Evolutionary conservation across 164 flowering plant genomes (phyloP), one percentile per base, ranked within the genome.

Genomic region (Hamamelis virginiana): DNA sequence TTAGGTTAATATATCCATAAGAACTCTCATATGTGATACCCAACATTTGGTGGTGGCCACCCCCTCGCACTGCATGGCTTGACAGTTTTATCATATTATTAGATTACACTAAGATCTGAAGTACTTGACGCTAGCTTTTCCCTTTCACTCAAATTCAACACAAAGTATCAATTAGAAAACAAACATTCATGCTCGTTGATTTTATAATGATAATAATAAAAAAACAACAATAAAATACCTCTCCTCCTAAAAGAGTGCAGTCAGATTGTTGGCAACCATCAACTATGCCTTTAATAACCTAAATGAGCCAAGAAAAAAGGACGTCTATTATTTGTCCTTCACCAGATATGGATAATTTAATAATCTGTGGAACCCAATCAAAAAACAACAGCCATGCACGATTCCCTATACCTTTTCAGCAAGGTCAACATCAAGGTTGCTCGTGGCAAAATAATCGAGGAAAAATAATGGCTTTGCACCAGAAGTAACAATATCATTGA

Each of bases 381-480:
- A 9, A 66, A 53, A 8, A 66, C 12, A 38, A 38, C 27, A 28
- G 11, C 18, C 8, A 64, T 10, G n/a, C 52, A 61, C 4, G 63
- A 55, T 0, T 18, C 28, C 1, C 18, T 1, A 12, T 72, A 91
- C 99, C 96, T 88, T 91, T 72, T 95, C 99, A 56, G 99, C 99
- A 68, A 92, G 97, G 73, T 95, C 99, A 73, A 95, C 99, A 82
- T 92, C 97, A 70, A 95, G 97, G 62, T 73, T 91, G 80, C 97
- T 87, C 15, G 99, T 95, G 8, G 99, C 97, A 81, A 83, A 95
- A 71, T 95, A 95, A 83, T 95, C 99, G 64, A 95, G 96, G 75
- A 95, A 92, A 71, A 92, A 95, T 47, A 95, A 74, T 44, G 99
- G 99, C 70, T 85, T 91, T 58, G 99, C 99, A 64, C 99, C 99